Base-by-base conservation (phyloP, 2,329 filamentous ascomycete genomes). In the Hawksworthiomyces lignivorus region DNA sequence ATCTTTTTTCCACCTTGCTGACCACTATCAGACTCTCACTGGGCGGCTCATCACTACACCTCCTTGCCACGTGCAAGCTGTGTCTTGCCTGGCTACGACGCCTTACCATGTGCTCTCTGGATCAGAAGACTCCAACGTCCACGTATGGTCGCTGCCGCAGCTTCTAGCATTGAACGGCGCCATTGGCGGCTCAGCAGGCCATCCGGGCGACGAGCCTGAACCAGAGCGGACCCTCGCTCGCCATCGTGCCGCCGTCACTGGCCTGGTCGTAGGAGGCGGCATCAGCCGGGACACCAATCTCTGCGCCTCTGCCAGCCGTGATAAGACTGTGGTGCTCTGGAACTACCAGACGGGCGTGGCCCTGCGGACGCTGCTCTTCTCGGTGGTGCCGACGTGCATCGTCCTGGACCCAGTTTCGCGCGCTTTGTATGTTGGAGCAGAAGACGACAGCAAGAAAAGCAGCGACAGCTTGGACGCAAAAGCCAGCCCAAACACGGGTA, bases 311-410 rank as follows among this genome's bases (percentile, higher is more conserved):
- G 78, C 82, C 7, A 87, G 87, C 50, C 80, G 77, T 53, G 92
- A 97, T 64, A 89, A 86, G 62, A 92, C 87, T 7, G 87, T 87
- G 52, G 82, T 95, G 54, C 72, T 94, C 46, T 98, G 92, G 92
- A 89, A 97, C 63, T 94, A 94, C 58, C 78, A 81, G 48, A 85
- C 79, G 1, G 87, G 87, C 29, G 75, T 78, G 46, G 70, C 83
- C 10, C 67, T 97, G 44, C 79, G 89, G 32, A 97, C 88, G 4
- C 79, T 94, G 50, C 72, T 97, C 30, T 77, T 97, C 43, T 78
- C 85, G 2, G 70, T 73, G n/a, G 68, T 74, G 15, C 87, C 89
- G 14, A 69, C 83, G 22, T 88, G 82, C 52, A 60, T 90, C 26
- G 68, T 77, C 8, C 68, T 97, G 5, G 92, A 97, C 60, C 84